phyloP scores from a whole-genome alignment of 2,329 filamentous ascomycete species.

The Talaromyces sp. region DNA sequence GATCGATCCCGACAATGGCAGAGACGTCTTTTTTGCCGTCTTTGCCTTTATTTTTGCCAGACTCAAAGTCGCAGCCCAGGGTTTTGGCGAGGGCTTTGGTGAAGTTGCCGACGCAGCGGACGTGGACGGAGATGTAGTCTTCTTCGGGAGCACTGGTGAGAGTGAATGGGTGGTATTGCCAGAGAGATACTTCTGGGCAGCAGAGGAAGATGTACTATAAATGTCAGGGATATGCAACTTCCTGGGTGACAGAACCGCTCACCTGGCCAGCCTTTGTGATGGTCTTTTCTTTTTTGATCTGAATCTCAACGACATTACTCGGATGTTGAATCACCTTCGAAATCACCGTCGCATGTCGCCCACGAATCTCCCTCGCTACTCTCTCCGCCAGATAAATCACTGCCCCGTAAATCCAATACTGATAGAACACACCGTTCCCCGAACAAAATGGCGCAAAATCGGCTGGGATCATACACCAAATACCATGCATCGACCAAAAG shows the following conservation, averaged over 20 bases:
- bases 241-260: slow-evolving; percentile 11
- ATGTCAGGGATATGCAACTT: neutral
- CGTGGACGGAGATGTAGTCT: slow-evolving; percentile 84
- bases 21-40: slow-evolving; percentile 44
- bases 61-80: slow-evolving; percentile 72
- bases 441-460: slow-evolving; percentile 70
- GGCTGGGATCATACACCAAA: slow-evolving; percentile 86
- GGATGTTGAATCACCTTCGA: slow-evolving; percentile 88
- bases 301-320: slow-evolving; percentile 84
- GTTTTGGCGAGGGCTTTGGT: slow-evolving; percentile 66
- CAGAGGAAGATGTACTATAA: slow-evolving; percentile 76
- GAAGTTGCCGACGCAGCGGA: slow-evolving; percentile 79
- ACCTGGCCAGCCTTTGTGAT: slow-evolving; percentile 73
- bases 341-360: slow-evolving; percentile 78
- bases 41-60: slow-evolving; percentile 30
- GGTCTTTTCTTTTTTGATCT: slow-evolving; percentile 86
- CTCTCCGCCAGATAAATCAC: slow-evolving; percentile 78
- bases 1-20: slow-evolving; percentile 67
- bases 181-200: slow-evolving; percentile 79
- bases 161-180: slow-evolving; percentile 87
- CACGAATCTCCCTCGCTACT: slow-evolving; percentile 72
- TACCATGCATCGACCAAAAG: slow-evolving; percentile 86
- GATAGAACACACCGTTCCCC: slow-evolving; percentile 78
- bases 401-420: slow-evolving; percentile 84
- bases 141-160: slow-evolving; percentile 84